phyloP scores from a whole-genome alignment of 2,329 filamentous ascomycete genomes.

The Aspergillus sp. region DNA sequence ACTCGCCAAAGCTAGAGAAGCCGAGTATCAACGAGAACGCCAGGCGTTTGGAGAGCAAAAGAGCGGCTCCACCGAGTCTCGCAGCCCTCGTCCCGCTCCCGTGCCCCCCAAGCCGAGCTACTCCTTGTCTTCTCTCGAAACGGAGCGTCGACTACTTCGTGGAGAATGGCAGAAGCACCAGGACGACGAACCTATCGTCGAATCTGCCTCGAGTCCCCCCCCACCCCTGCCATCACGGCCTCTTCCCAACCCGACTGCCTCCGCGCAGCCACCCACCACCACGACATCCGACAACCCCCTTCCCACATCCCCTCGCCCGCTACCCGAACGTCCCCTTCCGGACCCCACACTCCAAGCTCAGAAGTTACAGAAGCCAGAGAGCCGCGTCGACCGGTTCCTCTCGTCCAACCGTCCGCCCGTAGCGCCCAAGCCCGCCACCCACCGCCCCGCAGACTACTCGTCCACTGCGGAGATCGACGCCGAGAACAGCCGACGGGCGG shows the following conservation, averaged over 20 bases:
- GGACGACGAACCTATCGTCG: constrained; percentile 14
- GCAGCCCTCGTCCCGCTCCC: constrained; percentile 30
- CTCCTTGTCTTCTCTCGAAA: constrained; percentile 57
- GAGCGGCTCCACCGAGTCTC: constrained; percentile 21
- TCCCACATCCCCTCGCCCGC: constrained; percentile 20
- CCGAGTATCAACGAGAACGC: constrained; percentile 60
- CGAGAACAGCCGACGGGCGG: constrained; percentile 54
- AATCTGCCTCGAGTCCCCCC: constrained; percentile 3
- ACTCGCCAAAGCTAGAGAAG: constrained; percentile 65
- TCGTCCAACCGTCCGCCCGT: constrained; percentile 52
- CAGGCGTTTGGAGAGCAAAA: constrained; percentile 44
- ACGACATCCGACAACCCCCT: neutral
- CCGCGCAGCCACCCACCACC: constrained; percentile 4
- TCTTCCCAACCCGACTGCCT: constrained; percentile 9
- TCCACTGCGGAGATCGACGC: constrained; percentile 55
- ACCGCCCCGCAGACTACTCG: constrained; percentile 45
- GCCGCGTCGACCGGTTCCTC: constrained; percentile 56
- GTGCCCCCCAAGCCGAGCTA: constrained; percentile 44
- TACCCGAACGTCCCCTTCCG: constrained; percentile 30
- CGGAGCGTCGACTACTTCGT: constrained; percentile 59
- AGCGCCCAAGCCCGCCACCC: constrained; percentile 36
- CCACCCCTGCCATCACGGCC: constrained; percentile 8
- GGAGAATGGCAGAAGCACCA: constrained; percentile 53
- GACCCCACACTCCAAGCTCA: constrained; percentile 32
- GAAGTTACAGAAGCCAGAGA: constrained; percentile 28